Percentiles rank a stretch among this genome's conserved stretches.
phyloP scores from a whole-genome alignment of 169 alveolate genomes.

The Ichthyophthirius multifiliis region DNA sequence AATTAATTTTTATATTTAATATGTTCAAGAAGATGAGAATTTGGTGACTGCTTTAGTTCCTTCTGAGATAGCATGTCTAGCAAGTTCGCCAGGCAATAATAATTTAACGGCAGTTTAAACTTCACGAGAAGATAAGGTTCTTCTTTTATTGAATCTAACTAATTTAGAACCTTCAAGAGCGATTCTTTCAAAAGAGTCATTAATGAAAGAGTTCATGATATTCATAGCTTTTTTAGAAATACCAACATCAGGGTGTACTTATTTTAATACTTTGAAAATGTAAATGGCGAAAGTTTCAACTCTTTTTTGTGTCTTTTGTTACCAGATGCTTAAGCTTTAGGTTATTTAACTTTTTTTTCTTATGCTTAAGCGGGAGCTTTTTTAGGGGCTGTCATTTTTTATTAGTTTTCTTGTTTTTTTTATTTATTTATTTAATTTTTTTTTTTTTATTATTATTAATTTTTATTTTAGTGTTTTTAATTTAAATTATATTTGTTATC shows the following conservation, averaged over 20 bases:
- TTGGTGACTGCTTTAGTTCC: conserved; percentile 99
- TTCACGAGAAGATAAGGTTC: conserved; percentile 98
- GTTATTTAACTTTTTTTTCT: conserved; percentile 88
- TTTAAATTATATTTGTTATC: not conserved
- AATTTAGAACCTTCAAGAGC: conserved; percentile 96
- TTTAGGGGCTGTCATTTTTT: conserved; percentile 42
- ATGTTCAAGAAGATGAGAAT: conserved; percentile 78
- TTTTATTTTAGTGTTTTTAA: not conserved
- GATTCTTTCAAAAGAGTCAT: conserved; percentile 96
- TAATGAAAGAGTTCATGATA: conserved; percentile 98
- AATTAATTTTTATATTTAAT: not conserved
- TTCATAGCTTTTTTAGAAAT: conserved; percentile 98
- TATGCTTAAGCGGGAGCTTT: conserved; percentile 57
- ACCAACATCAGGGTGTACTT: conserved; percentile 98
- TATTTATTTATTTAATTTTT: not conserved
- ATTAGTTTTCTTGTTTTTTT: not conserved
- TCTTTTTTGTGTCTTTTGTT: conserved; percentile 92
- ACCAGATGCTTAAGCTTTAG: conserved; percentile 90
- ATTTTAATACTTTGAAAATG: conserved; percentile 98
- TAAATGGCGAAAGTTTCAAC: conserved; percentile 96
- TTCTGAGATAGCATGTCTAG: conserved; percentile 99
- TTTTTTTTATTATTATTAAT: not conserved
- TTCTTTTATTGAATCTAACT: conserved; percentile 96
- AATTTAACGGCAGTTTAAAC: conserved; percentile 98
- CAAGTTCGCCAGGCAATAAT: conserved; percentile 98